Conservation (phyloP, 148 eudicot genomes). For the Rhododendron henanense region DNA sequence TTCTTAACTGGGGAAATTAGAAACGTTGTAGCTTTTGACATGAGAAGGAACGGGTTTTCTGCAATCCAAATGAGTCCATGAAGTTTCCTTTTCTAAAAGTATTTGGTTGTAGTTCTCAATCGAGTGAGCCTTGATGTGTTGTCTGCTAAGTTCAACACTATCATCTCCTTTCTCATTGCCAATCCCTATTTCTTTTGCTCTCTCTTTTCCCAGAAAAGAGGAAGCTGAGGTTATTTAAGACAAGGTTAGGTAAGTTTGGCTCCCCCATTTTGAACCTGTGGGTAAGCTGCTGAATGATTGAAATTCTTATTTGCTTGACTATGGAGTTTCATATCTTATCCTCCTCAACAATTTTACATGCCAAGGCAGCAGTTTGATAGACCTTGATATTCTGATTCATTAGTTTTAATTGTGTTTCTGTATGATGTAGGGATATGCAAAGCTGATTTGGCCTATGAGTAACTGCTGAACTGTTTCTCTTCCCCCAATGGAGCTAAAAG, state of each 20-base stretch:
- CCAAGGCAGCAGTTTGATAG: background rate
- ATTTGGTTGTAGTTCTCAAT: background rate
- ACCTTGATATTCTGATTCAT: background rate
- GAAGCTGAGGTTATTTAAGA: background rate
- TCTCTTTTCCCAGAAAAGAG: background rate
- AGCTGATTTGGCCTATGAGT: slow-evolving; percentile 7
- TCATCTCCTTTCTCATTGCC: slow-evolving; percentile 2
- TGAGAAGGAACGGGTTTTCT: background rate
- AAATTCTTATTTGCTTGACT: background rate
- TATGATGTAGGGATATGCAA: background rate
- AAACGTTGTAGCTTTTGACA: background rate
- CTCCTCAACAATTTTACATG: background rate
- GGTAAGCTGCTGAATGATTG: background rate
- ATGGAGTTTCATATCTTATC: background rate
- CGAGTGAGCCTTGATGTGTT: background rate
- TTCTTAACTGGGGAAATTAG: background rate
- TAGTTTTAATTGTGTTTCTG: background rate
- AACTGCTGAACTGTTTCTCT: slow-evolving; percentile 2
- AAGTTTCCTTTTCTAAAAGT: background rate
- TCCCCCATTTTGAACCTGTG: background rate
- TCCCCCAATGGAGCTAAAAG: slow-evolving; percentile 55
- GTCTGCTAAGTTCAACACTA: background rate
- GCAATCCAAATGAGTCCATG: background rate
- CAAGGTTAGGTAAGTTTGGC: background rate
- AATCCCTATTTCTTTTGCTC: background rate